Evolutionary conservation across 495 filamentous ascomycete species (phyloP), one percentile per base, ranked within the genome.

Genomic region (Halenospora varia): DNA sequence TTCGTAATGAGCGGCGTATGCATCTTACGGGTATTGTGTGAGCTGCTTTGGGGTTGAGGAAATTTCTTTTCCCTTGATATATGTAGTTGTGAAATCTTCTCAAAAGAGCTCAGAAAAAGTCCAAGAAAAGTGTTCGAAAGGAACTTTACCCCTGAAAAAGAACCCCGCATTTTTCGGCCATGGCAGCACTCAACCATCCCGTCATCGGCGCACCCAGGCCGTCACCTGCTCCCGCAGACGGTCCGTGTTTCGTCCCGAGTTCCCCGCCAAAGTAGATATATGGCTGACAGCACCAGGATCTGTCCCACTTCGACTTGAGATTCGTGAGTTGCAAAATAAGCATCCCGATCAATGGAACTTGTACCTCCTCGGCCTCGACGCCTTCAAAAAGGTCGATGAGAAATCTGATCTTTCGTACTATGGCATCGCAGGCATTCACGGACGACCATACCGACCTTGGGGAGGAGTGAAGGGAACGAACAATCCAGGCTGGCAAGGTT

Each of bases 341-440:
- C 48, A 67, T 8, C 55, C 59, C 1, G 81, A 85, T 54, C 68
- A 77, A 58, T 65, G 58, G 58, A 65, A 61, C 18, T 29, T 65
- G 10, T 65, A 61, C 42, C 55, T 65, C 3, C 55, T 65, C 24
- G 62, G 55, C 15, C 55, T 65, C 17, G 39, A 54, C n/a, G 41
- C 50, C 18, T 65, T 65, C 67, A 80, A 85, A 66, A 74, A 71
- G 45, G 75, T 73, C 17, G 68, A 78, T 48, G 81, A 86, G 67
- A 66, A 66, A 10, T 70, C 75, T 22, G 74, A 71, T 17, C 73
- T 80, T 29, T 82, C 80, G 56, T 87, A 76, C 69, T 88, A 86
- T 71, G 78, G 83, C 56, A 77, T 88, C 58, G 3, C 54, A 84
- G 82, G 84, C 3, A 87, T 88, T 65, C 85, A 88, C 68, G 85